Conservation (phyloP, 1,284 basidiomycete species). For the Phellopilus nigrolimitatus region DNA sequence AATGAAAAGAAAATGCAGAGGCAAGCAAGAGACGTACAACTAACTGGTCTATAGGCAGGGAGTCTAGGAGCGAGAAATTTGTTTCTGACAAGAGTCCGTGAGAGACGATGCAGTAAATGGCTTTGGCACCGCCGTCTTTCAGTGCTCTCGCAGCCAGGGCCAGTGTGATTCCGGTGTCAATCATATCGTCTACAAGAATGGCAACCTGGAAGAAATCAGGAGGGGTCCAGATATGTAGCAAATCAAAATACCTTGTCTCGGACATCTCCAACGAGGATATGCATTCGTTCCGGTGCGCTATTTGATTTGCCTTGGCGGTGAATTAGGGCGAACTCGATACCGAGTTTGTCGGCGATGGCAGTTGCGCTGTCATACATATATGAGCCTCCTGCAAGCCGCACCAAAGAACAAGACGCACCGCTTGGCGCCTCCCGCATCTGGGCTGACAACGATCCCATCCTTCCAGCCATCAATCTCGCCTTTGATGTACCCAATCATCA, state of each 20-base stretch:
- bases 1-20: background rate
- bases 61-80: conserved; percentile 71
- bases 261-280: conserved; percentile 96
- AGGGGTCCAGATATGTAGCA: conserved; percentile 2
- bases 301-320: conserved; percentile 74
- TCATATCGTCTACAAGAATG: conserved; percentile 97
- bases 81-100: conserved; percentile 88
- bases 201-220: conserved; percentile 64
- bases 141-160: conserved; percentile 82
- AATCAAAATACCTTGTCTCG: conserved; percentile 64
- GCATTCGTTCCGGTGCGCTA: conserved; percentile 75
- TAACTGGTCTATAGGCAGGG: conserved; percentile 80
- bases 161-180: conserved; percentile 91
- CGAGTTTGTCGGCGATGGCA: conserved; percentile 91
- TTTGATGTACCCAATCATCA: conserved; percentile 90
- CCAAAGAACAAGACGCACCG: conserved; percentile 50
- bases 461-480: conserved; percentile 82
- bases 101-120: conserved; percentile 86
- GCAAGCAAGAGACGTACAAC: conserved; percentile 57
- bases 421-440: conserved; percentile 97
- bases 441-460: conserved; percentile 90
- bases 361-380: conserved; percentile 67
- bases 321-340: conserved; percentile 95
- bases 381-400: conserved; percentile 9
- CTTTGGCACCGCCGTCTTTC: conserved; percentile 83